Percentiles rank a stretch among this genome's conserved stretches.
Evolutionary conservation across 2,329 filamentous ascomycete genomes (phyloP).

Genomic region (Teratosphaeria viscida): DNA sequence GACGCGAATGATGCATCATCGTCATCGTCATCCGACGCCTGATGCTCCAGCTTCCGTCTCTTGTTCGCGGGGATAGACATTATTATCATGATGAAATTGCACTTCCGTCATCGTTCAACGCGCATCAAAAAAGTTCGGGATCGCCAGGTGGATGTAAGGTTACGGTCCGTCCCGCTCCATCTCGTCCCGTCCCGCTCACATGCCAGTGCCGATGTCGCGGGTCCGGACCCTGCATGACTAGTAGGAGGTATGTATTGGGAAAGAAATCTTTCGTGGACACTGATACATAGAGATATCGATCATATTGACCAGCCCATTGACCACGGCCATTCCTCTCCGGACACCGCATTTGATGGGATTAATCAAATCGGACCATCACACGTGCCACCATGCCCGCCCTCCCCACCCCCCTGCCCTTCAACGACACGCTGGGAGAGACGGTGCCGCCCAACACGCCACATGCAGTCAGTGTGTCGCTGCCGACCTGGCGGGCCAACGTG

Average conservation of each 20-base stretch:
- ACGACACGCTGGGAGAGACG: constrained; percentile 47
- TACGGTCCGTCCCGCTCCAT: not conserved
- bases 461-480: constrained; percentile 90
- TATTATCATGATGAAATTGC: not conserved
- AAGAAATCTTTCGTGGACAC: not conserved
- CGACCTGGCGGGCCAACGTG: constrained; percentile 83
- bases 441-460: constrained; percentile 71
- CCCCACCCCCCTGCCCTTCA: constrained; percentile 18
- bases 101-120: not conserved
- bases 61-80: constrained; percentile 25
- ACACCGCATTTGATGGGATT: no score
- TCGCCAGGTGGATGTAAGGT: not conserved
- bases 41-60: constrained; percentile 25
- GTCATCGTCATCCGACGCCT: constrained; percentile 20
- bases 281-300: no score
- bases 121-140: not conserved
- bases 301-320: no score
- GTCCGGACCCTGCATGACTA: not conserved
- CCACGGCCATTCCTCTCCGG: no score
- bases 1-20: constrained; percentile 25
- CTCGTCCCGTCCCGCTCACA: not conserved
- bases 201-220: not conserved
- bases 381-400: constrained; percentile 9
- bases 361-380: no score
- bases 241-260: no score